Base-by-base conservation (phyloP, 768 basidiomycete genomes). In the Dacryopinax spathularia region DNA sequence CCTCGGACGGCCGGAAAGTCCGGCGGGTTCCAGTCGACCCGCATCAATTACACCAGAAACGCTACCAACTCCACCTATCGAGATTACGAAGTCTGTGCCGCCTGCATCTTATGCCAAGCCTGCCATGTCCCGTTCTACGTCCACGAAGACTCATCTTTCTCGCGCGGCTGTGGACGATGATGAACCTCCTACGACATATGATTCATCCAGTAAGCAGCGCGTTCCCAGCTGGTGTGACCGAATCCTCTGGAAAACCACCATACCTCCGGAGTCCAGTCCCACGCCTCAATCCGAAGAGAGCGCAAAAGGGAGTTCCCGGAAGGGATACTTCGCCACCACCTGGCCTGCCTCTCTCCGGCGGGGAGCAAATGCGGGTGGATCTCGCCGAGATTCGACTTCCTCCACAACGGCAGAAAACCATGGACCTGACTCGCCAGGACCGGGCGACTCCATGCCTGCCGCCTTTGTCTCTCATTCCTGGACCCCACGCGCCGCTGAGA, bases 171-270 rank as follows among this genome's bases (percentile, higher is more conserved):
- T 64, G n/a, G 72, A 73, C n/a, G 72, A 76, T 0, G 79, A 79
- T 33, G 81, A 82, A 6, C 18, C 22, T 22, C 48, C 39, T 80
- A 79, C 68, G 87, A 85, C 18, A 84, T 91, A 90, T 69, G 89
- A 91, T 72, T 84, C 86, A 29, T 91, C 89, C 10, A 77, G 82
- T 68, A 91, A 91, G 72, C 81, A 83, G 68, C 84, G 89, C 20
- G 89, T 91, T 27, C 89, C 89, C 4, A 89, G 88, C 72, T 91
- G 89, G 89, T 91, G 89, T 69, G 89, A 91, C 71, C 83, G 89
- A 20, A 88, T 91, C 44, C 74, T 91, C 3, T 91, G 84, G 84
- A 91, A 89, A 72, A 80, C 86, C 4, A 89, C 85, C 0, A 77
- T 87, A 18, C 35, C 60, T 12, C 29, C 59, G 48, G 48, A 31